phyloP scores from a whole-genome alignment of 768 basidiomycete genomes.

The Bullera alba region DNA sequence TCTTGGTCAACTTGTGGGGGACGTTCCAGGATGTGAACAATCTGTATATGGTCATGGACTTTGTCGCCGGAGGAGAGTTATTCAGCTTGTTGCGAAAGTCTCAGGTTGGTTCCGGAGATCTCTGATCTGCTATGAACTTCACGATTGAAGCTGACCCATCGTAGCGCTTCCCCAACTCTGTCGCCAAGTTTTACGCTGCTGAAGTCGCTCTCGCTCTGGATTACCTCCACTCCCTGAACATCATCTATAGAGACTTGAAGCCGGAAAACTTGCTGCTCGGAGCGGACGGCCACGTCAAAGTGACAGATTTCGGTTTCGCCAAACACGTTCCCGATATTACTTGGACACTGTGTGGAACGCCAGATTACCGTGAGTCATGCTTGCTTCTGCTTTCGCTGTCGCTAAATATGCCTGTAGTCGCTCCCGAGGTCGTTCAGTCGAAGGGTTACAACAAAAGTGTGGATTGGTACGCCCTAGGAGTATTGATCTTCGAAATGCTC shows the following conservation, averaged over 20 bases:
- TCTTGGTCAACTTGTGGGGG: slow-evolving; percentile 97
- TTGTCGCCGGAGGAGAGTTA: slow-evolving; percentile 47
- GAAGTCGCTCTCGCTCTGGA: slow-evolving; percentile 48
- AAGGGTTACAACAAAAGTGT: slow-evolving; percentile 49
- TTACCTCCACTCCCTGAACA: slow-evolving; percentile 47
- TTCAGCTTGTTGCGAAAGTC: slow-evolving; percentile 86
- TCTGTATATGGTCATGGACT: slow-evolving; percentile 49
- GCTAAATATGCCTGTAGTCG: slow-evolving; percentile 24
- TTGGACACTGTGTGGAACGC: slow-evolving; percentile 48
- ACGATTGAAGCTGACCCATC: slow-evolving; percentile 4
- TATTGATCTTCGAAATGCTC: slow-evolving; percentile 48
- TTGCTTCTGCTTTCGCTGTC: neutral
- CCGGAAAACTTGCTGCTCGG: slow-evolving; percentile 75
- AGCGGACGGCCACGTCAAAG: slow-evolving; percentile 92
- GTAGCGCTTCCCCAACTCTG: slow-evolving; percentile 47
- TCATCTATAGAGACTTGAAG: slow-evolving; percentile 48
- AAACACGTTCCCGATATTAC: slow-evolving; percentile 43
- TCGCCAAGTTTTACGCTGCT: slow-evolving; percentile 48
- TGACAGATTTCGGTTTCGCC: slow-evolving; percentile 87
- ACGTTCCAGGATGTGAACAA: slow-evolving; percentile 47
- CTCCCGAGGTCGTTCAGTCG: slow-evolving; percentile 47
- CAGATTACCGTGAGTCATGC: slow-evolving; percentile 45
- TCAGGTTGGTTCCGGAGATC: slow-evolving; percentile 61
- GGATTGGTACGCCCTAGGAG: slow-evolving; percentile 48
- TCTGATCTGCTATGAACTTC: too few species aligned